Conservation (phyloP, 1,284 basidiomycete species). For the Athelia sp. region DNA sequence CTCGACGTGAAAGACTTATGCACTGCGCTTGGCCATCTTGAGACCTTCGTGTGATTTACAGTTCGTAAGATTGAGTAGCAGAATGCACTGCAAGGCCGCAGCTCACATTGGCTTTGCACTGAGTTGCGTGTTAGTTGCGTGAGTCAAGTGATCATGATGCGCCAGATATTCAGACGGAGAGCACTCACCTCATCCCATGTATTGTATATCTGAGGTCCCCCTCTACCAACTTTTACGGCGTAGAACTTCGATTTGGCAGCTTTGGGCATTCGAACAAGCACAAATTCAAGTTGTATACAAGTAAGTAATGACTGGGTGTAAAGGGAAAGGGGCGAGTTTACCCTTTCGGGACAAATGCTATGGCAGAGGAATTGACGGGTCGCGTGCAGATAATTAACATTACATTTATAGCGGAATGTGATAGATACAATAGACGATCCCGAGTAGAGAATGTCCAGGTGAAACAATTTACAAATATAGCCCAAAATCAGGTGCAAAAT, state of each 20-base stretch:
- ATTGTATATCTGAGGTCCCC: conserved; percentile 47
- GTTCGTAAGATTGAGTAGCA: conserved; percentile 1
- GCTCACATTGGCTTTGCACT: conserved; percentile 38
- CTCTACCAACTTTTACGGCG: conserved; percentile 48
- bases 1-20: conserved; percentile 43
- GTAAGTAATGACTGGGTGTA: no score
- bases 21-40: conserved; percentile 39
- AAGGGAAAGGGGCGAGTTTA: no score
- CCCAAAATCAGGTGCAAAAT: background rate
- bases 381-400: background rate
- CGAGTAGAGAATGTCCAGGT: background rate
- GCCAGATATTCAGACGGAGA: background rate
- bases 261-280: conserved; percentile 33
- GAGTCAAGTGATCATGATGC: background rate
- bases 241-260: conserved; percentile 43
- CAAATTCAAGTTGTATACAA: no score
- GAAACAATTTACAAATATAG: background rate
- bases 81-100: background rate
- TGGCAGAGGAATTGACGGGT: no score
- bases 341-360: background rate
- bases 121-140: conserved; percentile 2
- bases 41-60: conserved; percentile 28
- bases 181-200: conserved; percentile 49
- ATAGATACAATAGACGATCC: background rate
- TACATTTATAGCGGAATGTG: background rate